Base-by-base conservation (phyloP, 495 filamentous ascomycete genomes). In the Letharia lupina region DNA sequence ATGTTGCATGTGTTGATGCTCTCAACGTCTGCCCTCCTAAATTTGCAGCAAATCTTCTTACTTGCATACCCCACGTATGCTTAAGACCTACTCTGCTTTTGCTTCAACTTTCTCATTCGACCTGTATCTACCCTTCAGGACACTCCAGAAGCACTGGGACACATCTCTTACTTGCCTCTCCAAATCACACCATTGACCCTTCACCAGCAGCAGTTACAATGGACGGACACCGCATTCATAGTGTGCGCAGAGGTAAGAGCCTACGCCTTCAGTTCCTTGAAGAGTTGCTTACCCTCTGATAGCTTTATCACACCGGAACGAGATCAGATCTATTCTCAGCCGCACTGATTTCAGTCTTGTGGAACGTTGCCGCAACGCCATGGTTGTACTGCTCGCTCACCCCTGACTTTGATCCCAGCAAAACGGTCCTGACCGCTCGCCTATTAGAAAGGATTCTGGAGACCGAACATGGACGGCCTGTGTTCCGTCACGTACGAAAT, bases 331-430 rank as follows among this genome's bases (percentile, higher is more conserved):
- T 67, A 40, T 3, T 63, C 16, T 40, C 60, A 20, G 33, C 62
- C 10, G 41, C 60, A 16, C 18, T 12, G 50, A 42, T 45, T 8
- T 47, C 33, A 20, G 57, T 12, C 20, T 11, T 62, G 16, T 62
- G 61, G 58, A 33, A 67, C 18, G 45, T 20, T n/a, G 60, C 60
- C 11, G 35, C 47, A 18, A 39, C 13, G 37, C 54, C 58, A 45
- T 67, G 47, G 57, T 48, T 67, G 4, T 67, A 67, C 42, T 35
- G 63, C n/a, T 41, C 54, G 20, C n/a, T 60, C 16, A 60, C 54
- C 18, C 50, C 60, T 13, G 63, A 65, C 37, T 65, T 65, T 33
- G 63, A 23, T 11, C 4, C 20, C 10, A 44, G 23, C 50, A 60
- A 60, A 31, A 8, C 23, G 11, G 12, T 65, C 15, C 31, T 35